Base-by-base conservation (phyloP, 164 flowering plant genomes). In the Piper betle region DNA sequence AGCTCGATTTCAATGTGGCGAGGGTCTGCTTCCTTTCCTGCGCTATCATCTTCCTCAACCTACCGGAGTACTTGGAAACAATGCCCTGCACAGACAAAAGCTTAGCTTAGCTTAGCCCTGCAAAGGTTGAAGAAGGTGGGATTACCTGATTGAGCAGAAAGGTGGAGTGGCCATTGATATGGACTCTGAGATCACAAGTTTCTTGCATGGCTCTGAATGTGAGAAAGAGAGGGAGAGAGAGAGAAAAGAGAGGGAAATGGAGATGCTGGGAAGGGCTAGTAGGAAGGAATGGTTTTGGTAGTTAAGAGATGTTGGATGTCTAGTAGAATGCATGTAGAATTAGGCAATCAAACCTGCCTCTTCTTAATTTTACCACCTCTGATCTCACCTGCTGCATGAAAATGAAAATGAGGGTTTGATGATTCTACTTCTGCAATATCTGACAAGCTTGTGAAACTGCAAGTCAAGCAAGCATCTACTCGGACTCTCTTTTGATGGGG, bases 141-240 rank as follows among this genome's bases (percentile, higher is more conserved):
- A 53, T 70, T 78, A 87, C 92, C 95, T 85, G 72, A 62, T 77
- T 71, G 16, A 87, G 62, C 42, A 82, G 78, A 84, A 90, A 90
- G 33, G 81, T 80, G 52, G 81, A 75, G 64, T 79, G 80, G 61
- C 83, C 88, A 80, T 85, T 80, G 53, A 85, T 66, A 71, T 73
- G 81, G 73, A 90, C 66, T 75, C 76, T 74, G 53, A 86, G 77
- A 68, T 81, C 74, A 63, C 76, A 75, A 67, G 57, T 68, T 25
- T 62, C 79, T 59, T 71, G 58, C 87, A 85, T 78, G 64, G 59
- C 46, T 18, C 62, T 20, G 7, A 6, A 16, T 37, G 57, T 52
- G 58, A 25, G 12, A 1, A 53, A 39, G 58, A 57, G 66, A 63
- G 55, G 41, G 62, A 53, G 61, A 57, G 19, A 37, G 42, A n/a